Evolutionary conservation across 2,329 filamentous ascomycete genomes (phyloP).

Genomic region (Monosporascus sp.): DNA sequence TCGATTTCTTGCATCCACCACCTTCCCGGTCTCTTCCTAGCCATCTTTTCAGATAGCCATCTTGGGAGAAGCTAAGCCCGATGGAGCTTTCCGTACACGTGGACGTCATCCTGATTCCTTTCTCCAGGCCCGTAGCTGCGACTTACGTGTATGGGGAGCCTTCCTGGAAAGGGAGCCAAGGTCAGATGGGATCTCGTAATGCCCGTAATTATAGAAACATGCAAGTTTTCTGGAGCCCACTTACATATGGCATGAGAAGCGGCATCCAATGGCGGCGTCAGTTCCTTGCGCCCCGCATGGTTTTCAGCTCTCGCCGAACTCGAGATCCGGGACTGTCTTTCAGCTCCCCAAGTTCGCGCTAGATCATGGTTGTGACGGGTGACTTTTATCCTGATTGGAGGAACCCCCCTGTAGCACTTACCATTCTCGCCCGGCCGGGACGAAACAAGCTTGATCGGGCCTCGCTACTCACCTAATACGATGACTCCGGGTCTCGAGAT

Average conservation of each 20-base stretch:
- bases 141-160: neutral
- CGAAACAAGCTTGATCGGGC: neutral
- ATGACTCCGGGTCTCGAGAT: neutral
- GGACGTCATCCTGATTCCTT: neutral
- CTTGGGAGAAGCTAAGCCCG: neutral
- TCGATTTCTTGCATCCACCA: neutral
- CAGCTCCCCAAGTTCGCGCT: slow-evolving; percentile 19
- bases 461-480: neutral
- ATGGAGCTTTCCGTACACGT: neutral
- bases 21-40: too few relatives aligned
- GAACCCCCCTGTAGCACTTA: slow-evolving; percentile 6
- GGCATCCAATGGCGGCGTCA: slow-evolving; percentile 21
- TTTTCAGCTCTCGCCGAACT: slow-evolving; percentile 23
- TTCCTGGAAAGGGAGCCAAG: neutral
- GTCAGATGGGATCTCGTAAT: neutral
- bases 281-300: slow-evolving; percentile 18
- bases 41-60: neutral
- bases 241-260: slow-evolving; percentile 5
- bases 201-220: neutral
- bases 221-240: neutral
- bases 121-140: neutral
- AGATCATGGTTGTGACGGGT: slow-evolving; percentile 14
- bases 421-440: slow-evolving; percentile 12
- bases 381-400: slow-evolving; percentile 22
- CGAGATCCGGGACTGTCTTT: slow-evolving; percentile 16